Evolutionary conservation across 495 filamentous ascomycete genomes (phyloP).

Genomic region (Penicillium alfredii): DNA sequence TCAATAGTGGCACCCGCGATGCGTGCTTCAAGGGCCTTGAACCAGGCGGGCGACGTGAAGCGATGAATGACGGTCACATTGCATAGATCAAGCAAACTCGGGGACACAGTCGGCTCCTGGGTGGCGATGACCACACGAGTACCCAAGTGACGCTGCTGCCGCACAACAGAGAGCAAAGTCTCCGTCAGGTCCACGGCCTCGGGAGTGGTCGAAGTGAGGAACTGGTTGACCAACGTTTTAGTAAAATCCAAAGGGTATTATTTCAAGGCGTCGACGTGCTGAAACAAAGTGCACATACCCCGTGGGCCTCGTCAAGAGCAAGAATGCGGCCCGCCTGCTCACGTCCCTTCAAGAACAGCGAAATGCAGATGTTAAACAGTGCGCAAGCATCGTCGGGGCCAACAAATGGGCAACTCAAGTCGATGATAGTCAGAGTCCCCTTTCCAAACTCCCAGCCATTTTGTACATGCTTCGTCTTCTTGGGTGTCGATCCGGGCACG

Average conservation of each 20-base stretch:
- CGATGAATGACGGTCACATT: slow-evolving; percentile 67
- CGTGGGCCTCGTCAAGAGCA: slow-evolving; percentile 57
- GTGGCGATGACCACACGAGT: slow-evolving; percentile 65
- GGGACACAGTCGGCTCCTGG: slow-evolving; percentile 72
- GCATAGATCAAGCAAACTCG: slow-evolving; percentile 61
- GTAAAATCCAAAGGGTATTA: too few relatives aligned
- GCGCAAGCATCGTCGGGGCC: slow-evolving; percentile 56
- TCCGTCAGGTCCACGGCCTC: slow-evolving; percentile 51
- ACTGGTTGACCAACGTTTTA: slow-evolving; percentile 29
- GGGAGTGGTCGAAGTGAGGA: slow-evolving; percentile 32
- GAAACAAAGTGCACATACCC: slow-evolving; percentile 28
- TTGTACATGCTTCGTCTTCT: too few relatives aligned
- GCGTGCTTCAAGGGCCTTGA: slow-evolving; percentile 52
- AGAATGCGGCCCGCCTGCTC: slow-evolving; percentile 42
- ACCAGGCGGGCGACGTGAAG: slow-evolving; percentile 69
- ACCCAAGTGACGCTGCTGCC: slow-evolving; percentile 66
- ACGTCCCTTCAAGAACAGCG: slow-evolving; percentile 52
- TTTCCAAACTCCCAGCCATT: too few relatives aligned
- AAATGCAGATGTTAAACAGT: slow-evolving; percentile 62
- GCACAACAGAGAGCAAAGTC: slow-evolving; percentile 56
- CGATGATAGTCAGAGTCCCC: slow-evolving; percentile 69
- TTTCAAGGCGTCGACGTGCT: background rate
- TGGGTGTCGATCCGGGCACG: too few relatives aligned
- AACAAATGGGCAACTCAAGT: slow-evolving; percentile 67
- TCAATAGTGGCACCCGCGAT: slow-evolving; percentile 42